These are phyloP conservation scores for Aspergillus candidus DNA, from an alignment of 2,329 filamentous ascomycete genomes.

Conservation along the genomic window DNA sequence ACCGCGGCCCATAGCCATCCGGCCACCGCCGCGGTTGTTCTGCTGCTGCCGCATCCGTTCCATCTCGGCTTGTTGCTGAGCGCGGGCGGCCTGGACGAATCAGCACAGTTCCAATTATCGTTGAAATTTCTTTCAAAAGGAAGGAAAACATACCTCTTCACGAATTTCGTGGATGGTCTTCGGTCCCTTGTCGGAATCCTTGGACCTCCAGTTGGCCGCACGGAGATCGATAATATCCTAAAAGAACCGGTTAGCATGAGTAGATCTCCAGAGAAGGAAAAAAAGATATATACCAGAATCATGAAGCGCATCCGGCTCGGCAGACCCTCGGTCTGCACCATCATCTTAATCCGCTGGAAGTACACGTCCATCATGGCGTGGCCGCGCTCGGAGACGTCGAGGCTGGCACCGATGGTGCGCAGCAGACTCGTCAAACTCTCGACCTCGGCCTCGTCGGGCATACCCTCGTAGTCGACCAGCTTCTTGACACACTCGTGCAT, in stretches of 20 bases:
- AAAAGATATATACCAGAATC: slow-evolving; percentile 59
- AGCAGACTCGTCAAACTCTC: slow-evolving; percentile 93
- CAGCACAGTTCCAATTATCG: slow-evolving; percentile 6
- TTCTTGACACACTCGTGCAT: slow-evolving; percentile 99
- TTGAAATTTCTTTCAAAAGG: too few relatives aligned
- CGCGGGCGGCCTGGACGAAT: slow-evolving; percentile 54
- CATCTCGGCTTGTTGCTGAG: slow-evolving; percentile 73
- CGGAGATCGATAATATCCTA: slow-evolving; percentile 81
- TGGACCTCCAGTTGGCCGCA: slow-evolving; percentile 69
- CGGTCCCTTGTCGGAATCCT: slow-evolving; percentile 87
- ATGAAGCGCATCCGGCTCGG: slow-evolving; percentile 90
- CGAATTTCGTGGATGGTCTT: slow-evolving; percentile 95
- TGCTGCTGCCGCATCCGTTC: slow-evolving; percentile 50
- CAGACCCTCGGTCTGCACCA: slow-evolving; percentile 73
- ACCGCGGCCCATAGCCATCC: slow-evolving; percentile 65
- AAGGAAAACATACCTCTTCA: slow-evolving; percentile 55
- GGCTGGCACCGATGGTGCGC: slow-evolving; percentile 80
- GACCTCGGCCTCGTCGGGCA: slow-evolving; percentile 91
- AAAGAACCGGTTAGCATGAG: slow-evolving; percentile 1
- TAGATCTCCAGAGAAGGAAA: neutral
- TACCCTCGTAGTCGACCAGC: slow-evolving; percentile 87
- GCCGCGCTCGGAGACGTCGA: slow-evolving; percentile 78
- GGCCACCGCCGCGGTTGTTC: slow-evolving; percentile 57
- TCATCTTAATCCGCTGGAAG: slow-evolving; percentile 79
- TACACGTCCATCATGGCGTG: slow-evolving; percentile 85